phyloP scores from a whole-genome alignment of 2,329 filamentous ascomycete genomes.

The Exophiala dermatitidis region DNA sequence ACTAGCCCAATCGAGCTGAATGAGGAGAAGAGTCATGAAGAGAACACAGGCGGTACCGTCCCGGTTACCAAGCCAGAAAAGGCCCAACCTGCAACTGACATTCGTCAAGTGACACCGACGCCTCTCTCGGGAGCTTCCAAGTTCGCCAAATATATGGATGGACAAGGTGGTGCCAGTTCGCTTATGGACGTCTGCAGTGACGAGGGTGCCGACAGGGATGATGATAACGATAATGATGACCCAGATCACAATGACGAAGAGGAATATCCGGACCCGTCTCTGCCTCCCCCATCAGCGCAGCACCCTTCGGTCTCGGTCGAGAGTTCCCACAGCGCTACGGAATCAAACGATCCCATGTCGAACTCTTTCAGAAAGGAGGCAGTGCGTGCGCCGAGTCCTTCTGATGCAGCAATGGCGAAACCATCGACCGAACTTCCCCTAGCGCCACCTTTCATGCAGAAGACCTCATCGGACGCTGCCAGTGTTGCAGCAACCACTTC shows the following conservation, averaged over 20 bases:
- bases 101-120: neutral
- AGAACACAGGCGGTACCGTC: neutral
- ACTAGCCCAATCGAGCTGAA: slow-evolving; percentile 10
- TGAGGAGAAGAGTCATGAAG: neutral
- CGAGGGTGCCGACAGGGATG: neutral
- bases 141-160: neutral
- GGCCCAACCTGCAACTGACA: neutral
- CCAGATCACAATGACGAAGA: neutral
- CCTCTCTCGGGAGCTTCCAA: neutral
- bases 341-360: neutral
- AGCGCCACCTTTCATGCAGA: slow-evolving; percentile 1
- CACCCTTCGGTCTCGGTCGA: neutral
- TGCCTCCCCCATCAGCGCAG: neutral
- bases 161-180: neutral
- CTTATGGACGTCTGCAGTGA: slow-evolving; percentile 1
- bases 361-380: neutral
- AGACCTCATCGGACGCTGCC: neutral
- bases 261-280: neutral
- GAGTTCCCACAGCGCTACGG: neutral
- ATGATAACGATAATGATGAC: neutral
- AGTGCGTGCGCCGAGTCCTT: slow-evolving; percentile 32
- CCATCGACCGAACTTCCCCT: slow-evolving; percentile 5
- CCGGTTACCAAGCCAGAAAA: neutral
- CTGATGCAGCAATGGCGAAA: slow-evolving; percentile 36
- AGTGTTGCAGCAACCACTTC: neutral